phyloP scores from a whole-genome alignment of 2,329 filamentous ascomycete species.

The Ophiostoma perfectum region DNA sequence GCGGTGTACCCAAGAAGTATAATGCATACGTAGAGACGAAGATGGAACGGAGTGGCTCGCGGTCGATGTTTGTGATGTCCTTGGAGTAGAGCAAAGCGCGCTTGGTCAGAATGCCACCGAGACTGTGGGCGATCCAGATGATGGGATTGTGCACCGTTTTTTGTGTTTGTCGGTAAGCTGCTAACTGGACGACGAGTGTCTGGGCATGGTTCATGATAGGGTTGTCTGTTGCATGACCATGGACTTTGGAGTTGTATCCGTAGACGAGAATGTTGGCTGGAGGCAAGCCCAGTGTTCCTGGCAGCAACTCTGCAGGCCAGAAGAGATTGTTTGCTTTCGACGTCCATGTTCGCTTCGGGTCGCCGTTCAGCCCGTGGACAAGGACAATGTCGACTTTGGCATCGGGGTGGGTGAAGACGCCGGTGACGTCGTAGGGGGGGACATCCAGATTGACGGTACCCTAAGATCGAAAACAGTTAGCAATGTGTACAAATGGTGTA shows the following conservation, averaged over 20 bases:
- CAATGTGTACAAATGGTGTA: background rate
- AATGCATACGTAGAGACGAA: constrained; percentile 71
- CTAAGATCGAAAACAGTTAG: background rate
- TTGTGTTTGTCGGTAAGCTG: constrained; percentile 56
- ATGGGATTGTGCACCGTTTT: constrained; percentile 58
- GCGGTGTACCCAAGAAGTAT: constrained; percentile 72
- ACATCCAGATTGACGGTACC: constrained; percentile 17
- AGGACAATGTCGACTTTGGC: constrained; percentile 62
- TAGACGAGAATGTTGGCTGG: constrained; percentile 64
- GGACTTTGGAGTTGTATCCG: constrained; percentile 67
- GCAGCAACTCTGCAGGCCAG: constrained; percentile 66
- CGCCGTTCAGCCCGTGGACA: constrained; percentile 65
- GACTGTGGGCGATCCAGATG: constrained; percentile 69
- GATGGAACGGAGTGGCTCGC: constrained; percentile 61
- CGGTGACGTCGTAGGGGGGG: constrained; percentile 50
- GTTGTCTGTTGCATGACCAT: constrained; percentile 53
- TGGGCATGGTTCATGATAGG: constrained; percentile 67
- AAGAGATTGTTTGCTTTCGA: constrained; percentile 52
- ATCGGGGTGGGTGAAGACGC: constrained; percentile 54
- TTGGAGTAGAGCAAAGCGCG: constrained; percentile 62
- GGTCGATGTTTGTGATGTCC: constrained; percentile 53
- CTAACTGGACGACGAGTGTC: constrained; percentile 58
- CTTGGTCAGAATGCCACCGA: constrained; percentile 69
- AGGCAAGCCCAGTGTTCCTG: constrained; percentile 50
- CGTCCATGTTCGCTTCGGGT: constrained; percentile 60